A percentile compares a stretch with the other conserved stretches of the same genome.
Conservation (phyloP, 345 rosid genomes). For the Aethionema arabicum region DNA sequence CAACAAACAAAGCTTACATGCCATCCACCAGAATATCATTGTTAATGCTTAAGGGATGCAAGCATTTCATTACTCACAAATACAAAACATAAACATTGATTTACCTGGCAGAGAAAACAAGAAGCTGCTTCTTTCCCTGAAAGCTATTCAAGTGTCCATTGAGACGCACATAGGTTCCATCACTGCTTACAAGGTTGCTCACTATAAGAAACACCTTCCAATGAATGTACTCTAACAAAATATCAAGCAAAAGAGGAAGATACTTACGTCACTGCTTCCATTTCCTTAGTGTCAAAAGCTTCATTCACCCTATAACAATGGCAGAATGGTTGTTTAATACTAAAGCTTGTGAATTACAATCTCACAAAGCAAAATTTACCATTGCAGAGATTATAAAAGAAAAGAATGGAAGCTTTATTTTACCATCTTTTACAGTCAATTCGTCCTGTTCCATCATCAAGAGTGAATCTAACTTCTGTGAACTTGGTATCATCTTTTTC, state of each 20-base stretch:
- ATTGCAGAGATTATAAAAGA: not conserved
- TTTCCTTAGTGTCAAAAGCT: slow-evolving; percentile 56
- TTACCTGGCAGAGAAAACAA: slow-evolving; percentile 82
- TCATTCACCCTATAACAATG: slow-evolving; percentile 67
- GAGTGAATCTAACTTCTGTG: slow-evolving; percentile 61
- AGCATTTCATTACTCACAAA: not conserved
- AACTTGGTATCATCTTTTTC: slow-evolving; percentile 57
- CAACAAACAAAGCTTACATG: not conserved
- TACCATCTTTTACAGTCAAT: slow-evolving; percentile 84
- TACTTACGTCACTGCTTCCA: slow-evolving; percentile 65
- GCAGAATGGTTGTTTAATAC: not conserved
- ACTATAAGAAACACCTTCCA: slow-evolving; percentile 10
- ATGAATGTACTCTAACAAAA: not conserved
- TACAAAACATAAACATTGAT: not conserved
- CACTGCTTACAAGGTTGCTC: slow-evolving; percentile 43
- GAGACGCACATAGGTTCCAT: slow-evolving; percentile 71
- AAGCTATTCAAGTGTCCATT: slow-evolving; percentile 75
- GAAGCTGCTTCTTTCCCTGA: slow-evolving; percentile 62
- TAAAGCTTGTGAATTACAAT: not conserved
- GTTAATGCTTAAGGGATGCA: not conserved
- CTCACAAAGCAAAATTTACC: not conserved
- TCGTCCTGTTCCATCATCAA: slow-evolving; percentile 93
- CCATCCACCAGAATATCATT: not conserved
- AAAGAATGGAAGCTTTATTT: not conserved
- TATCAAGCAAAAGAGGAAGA: not conserved